phyloP scores from a whole-genome alignment of 768 basidiomycete species.

The Agrocybe chaxingu region DNA sequence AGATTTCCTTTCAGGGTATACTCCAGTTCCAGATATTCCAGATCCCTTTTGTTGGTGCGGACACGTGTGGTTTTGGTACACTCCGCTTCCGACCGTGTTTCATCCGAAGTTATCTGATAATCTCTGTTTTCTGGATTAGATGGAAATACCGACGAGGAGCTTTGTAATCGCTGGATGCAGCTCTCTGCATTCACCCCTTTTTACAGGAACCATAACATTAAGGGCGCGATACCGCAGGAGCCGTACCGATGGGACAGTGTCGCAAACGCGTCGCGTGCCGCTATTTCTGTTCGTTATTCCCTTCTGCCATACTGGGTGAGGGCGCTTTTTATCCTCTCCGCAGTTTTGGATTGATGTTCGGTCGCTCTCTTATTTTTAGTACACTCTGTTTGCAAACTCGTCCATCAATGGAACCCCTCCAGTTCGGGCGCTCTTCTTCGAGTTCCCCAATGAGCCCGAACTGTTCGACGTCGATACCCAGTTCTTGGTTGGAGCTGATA shows the following conservation, averaged over 20 bases:
- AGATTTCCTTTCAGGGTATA: constrained; percentile 46
- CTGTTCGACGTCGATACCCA: constrained; percentile 61
- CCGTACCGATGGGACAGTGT: constrained; percentile 83
- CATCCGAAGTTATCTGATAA: constrained; percentile 12
- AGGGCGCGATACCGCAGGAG: constrained; percentile 70
- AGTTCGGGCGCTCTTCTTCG: constrained; percentile 72
- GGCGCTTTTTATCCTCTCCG: constrained; percentile 4
- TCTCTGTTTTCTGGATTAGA: constrained; percentile 19
- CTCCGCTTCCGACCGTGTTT: constrained; percentile 13
- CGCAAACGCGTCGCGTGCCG: constrained; percentile 66
- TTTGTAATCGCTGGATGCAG: constrained; percentile 86
- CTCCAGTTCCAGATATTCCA: constrained; percentile 84
- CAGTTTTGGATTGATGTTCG: background rate
- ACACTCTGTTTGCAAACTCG: constrained; percentile 69
- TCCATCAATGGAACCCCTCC: constrained; percentile 66
- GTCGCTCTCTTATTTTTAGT: constrained; percentile 34
- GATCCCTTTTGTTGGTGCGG: constrained; percentile 81
- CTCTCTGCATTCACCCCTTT: constrained; percentile 82
- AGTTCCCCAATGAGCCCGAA: constrained; percentile 71
- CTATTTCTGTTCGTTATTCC: constrained; percentile 68
- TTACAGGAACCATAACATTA: constrained; percentile 74
- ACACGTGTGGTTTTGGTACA: constrained; percentile 66
- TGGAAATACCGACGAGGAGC: constrained; percentile 74
- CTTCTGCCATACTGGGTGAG: constrained; percentile 79
- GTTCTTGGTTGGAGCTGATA: constrained; percentile 66